These are phyloP conservation scores for Mrakia hoshinonis DNA, from an alignment of 768 basidiomycete species.

Conservation along the genomic window DNA sequence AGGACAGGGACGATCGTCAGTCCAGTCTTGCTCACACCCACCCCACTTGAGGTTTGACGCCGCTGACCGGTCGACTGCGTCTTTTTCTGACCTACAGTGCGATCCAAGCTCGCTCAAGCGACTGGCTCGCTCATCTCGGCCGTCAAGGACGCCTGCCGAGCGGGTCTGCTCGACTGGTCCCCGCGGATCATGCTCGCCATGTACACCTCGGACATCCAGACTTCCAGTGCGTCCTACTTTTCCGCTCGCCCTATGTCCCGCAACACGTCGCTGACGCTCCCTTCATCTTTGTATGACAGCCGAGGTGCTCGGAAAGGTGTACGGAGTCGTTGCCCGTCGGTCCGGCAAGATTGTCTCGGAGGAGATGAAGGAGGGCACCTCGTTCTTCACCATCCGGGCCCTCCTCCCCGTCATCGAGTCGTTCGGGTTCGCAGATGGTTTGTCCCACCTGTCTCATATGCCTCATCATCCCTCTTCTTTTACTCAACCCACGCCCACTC, in stretches of 20 bases:
- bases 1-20: slow-evolving; percentile 44
- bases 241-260: not conserved
- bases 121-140: slow-evolving; percentile 84
- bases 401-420: slow-evolving; percentile 91
- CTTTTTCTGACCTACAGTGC: slow-evolving; percentile 48
- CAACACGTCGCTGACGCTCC: not conserved
- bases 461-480: not conserved
- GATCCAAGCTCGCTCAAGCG: slow-evolving; percentile 71
- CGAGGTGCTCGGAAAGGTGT: slow-evolving; percentile 95
- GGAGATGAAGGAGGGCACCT: slow-evolving; percentile 96
- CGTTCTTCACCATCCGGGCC: slow-evolving; percentile 85
- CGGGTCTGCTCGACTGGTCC: slow-evolving; percentile 90
- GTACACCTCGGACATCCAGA: slow-evolving; percentile 98
- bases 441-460: slow-evolving; percentile 34
- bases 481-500: not conserved
- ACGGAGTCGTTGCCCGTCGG: slow-evolving; percentile 84
- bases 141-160: slow-evolving; percentile 79
- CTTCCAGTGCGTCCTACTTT: slow-evolving; percentile 62
- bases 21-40: not conserved
- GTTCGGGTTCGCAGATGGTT: slow-evolving; percentile 95
- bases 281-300: slow-evolving; percentile 46
- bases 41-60: not conserved
- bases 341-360: slow-evolving; percentile 88
- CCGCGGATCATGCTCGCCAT: slow-evolving; percentile 93
- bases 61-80: not conserved